These are phyloP conservation scores for Hymenoscyphus repandus DNA, from an alignment of 2,329 filamentous ascomycete genomes.

Conservation along the genomic window DNA sequence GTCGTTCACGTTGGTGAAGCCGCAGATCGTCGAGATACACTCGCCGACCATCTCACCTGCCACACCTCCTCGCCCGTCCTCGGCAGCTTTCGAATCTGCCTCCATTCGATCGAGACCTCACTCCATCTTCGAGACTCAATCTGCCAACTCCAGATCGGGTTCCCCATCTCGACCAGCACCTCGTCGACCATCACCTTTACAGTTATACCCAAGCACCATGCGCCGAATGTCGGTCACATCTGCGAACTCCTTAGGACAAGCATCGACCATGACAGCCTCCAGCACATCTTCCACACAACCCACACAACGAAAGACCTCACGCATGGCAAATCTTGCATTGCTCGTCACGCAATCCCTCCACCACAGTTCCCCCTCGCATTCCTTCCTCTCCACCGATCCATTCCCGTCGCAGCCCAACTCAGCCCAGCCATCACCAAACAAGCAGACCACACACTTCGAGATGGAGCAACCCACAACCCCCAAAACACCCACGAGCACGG, in stretches of 20 bases:
- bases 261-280: slow-evolving; percentile 2
- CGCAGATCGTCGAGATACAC: slow-evolving; percentile 38
- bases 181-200: slow-evolving; percentile 20
- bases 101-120: slow-evolving; percentile 7
- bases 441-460: neutral
- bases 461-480: slow-evolving; percentile 12
- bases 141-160: slow-evolving; percentile 6
- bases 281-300: slow-evolving; percentile 1
- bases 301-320: slow-evolving; percentile 15
- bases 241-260: slow-evolving; percentile 10
- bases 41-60: slow-evolving; percentile 2
- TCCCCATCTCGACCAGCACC: slow-evolving; percentile 5
- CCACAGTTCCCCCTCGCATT: slow-evolving; percentile 10
- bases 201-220: slow-evolving; percentile 12
- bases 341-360: slow-evolving; percentile 15
- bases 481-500: slow-evolving; percentile 19
- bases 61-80: slow-evolving; percentile 1
- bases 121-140: slow-evolving; percentile 7
- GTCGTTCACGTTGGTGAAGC: slow-evolving; percentile 55
- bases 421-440: neutral
- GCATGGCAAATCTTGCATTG: slow-evolving; percentile 14
- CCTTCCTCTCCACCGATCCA: slow-evolving; percentile 27
- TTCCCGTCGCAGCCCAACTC: slow-evolving; percentile 12
- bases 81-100: slow-evolving; percentile 4
- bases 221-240: slow-evolving; percentile 20